Percentiles rank a stretch among this genome's conserved stretches.
Conservation (phyloP, 2,329 filamentous ascomycete species). For the Fusarium goolgardi region DNA sequence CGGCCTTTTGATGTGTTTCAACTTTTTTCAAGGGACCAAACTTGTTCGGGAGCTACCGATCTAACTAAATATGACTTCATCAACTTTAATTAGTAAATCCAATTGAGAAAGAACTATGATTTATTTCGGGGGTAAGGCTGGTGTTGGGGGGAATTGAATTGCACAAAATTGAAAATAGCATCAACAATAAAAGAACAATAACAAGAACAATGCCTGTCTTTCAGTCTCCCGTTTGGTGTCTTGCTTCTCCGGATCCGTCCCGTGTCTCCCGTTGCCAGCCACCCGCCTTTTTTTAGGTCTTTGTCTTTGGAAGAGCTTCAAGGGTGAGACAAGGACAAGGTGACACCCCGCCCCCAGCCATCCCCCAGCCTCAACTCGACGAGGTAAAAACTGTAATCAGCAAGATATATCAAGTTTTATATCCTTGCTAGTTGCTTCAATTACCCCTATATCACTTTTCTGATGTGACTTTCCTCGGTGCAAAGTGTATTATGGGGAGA, state of each 20-base stretch:
- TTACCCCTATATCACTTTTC: constrained; percentile 17
- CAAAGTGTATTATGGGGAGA: constrained; percentile 23
- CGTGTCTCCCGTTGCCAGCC: constrained; percentile 39
- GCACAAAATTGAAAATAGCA: neutral
- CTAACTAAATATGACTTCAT: constrained; percentile 12
- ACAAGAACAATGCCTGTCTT: neutral
- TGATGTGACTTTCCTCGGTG: constrained; percentile 28
- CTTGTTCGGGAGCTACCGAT: constrained; percentile 22
- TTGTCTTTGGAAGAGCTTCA: constrained; percentile 23
- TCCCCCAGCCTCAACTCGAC: constrained; percentile 38
- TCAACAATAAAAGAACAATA: neutral
- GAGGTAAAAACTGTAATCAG: constrained; percentile 19
- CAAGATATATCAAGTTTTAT: constrained; percentile 31
- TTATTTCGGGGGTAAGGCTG: neutral
- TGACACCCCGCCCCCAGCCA: constrained; percentile 40
- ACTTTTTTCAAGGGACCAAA: neutral
- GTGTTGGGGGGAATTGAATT: too few species aligned
- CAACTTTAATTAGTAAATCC: neutral
- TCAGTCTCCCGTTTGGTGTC: constrained; percentile 28
- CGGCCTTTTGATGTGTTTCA: constrained; percentile 1
- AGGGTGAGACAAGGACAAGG: constrained; percentile 19
- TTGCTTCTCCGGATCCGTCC: constrained; percentile 27
- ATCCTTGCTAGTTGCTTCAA: constrained; percentile 35
- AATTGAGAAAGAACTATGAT: neutral
- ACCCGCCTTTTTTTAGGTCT: constrained; percentile 39